These are phyloP conservation scores for Asterophora parasitica DNA, from an alignment of 768 basidiomycete species.

Conservation along the genomic window DNA sequence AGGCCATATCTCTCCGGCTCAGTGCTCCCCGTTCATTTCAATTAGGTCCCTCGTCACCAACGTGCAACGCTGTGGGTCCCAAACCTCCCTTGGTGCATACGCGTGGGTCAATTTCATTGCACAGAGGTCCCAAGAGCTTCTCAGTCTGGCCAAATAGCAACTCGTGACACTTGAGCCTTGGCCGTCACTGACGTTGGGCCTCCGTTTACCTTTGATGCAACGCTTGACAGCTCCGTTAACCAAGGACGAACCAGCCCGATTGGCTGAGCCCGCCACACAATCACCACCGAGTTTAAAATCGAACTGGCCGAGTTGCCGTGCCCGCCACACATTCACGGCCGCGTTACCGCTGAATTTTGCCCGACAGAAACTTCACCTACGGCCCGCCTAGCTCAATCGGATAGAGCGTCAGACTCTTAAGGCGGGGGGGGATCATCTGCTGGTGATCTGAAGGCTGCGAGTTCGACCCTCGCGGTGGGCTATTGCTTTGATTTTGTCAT, in stretches of 20 bases:
- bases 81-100: neutral
- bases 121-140: too few relatives aligned
- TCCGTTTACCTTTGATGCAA: neutral
- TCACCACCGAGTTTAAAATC: too few relatives aligned
- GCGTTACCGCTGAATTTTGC: too few relatives aligned
- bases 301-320: too few relatives aligned
- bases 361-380: neutral
- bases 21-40: too few relatives aligned
- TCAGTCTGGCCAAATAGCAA: too few relatives aligned
- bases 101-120: neutral
- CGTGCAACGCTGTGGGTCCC: neutral
- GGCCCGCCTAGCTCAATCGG: constrained; percentile 61
- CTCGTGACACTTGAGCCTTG: neutral
- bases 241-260: too few relatives aligned
- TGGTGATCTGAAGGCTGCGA: constrained; percentile 73
- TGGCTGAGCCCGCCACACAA: too few relatives aligned
- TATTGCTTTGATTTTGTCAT: too few relatives aligned
- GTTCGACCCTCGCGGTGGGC: constrained; percentile 85
- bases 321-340: too few relatives aligned
- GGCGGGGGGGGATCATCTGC: neutral
- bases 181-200: too few relatives aligned
- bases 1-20: constrained; percentile 8
- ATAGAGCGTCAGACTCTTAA: constrained; percentile 62
- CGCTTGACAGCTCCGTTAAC: neutral
- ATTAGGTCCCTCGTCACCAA: neutral